Conservation (phyloP, 148 eudicot genomes). For the Vaccinium myrtillus region DNA sequence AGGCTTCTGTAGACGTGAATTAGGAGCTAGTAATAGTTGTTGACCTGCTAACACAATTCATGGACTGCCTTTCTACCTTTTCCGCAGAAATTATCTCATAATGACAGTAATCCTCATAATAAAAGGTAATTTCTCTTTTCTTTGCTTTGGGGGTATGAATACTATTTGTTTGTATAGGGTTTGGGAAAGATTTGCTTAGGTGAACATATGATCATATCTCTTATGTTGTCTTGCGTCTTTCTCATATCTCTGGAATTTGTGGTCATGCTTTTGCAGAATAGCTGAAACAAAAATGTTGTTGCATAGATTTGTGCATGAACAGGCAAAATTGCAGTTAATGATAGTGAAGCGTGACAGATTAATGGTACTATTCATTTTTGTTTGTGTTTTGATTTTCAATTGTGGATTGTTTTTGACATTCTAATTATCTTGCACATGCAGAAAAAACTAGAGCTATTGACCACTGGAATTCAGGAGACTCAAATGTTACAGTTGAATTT, state of each 20-base stretch:
- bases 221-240: neutral
- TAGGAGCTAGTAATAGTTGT: neutral
- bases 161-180: neutral
- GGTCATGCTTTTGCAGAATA: constrained; percentile 41
- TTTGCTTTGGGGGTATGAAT: neutral
- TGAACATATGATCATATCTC: neutral
- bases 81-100: constrained; percentile 46
- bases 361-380: constrained; percentile 43
- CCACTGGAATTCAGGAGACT: constrained; percentile 55
- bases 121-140: constrained; percentile 48
- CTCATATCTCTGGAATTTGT: constrained; percentile 12
- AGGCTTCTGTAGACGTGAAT: constrained; percentile 1
- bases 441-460: constrained; percentile 48
- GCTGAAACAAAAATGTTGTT: constrained; percentile 50
- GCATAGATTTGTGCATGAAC: constrained; percentile 48
- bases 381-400: neutral
- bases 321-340: constrained; percentile 60
- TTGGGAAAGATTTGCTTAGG: constrained; percentile 3
- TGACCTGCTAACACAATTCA: constrained; percentile 8
- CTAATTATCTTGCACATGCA: constrained; percentile 35
- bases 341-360: constrained; percentile 48
- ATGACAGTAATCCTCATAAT: constrained; percentile 27
- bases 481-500: constrained; percentile 41
- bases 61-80: constrained; percentile 18
- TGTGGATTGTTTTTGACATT: neutral